Conservation (phyloP, 192 early-diverging fungal genomes). For the Umbelopsis isabellina region DNA sequence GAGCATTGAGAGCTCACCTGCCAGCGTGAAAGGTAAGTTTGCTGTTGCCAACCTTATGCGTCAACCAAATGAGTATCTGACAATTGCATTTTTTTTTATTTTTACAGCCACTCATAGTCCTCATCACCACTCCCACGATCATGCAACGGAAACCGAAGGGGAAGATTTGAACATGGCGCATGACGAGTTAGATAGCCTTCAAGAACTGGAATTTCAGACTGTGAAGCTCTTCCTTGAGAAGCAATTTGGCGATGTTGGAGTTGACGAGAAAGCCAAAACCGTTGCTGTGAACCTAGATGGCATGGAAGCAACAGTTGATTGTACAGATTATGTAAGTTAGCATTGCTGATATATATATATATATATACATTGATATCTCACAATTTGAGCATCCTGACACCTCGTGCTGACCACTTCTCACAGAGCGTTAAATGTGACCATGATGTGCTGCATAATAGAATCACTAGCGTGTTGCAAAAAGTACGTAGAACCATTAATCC, state of each 20-base stretch:
- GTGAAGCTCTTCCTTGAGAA: constrained; percentile 30
- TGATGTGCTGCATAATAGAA: constrained; percentile 30
- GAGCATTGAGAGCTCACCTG: constrained; percentile 85
- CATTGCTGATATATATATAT: not conserved
- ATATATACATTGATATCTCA: not conserved
- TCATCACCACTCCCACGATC: constrained; percentile 25
- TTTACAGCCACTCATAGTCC: constrained; percentile 14
- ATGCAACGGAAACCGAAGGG: constrained; percentile 12
- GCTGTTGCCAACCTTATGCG: not conserved
- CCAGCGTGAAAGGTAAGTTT: constrained; percentile 74
- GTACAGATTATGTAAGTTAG: constrained; percentile 34
- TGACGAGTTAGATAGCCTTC: not conserved
- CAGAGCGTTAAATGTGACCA: constrained; percentile 34
- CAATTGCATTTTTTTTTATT: not conserved
- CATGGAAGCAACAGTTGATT: constrained; percentile 30
- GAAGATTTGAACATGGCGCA: constrained; percentile 5
- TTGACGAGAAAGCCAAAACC: constrained; percentile 28
- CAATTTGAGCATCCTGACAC: not conserved
- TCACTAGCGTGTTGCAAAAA: constrained; percentile 29
- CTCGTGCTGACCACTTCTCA: not conserved
- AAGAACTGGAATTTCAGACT: constrained; percentile 31
- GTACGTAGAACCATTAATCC: constrained; percentile 33
- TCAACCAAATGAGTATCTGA: no score
- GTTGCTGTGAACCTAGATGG: constrained; percentile 30
- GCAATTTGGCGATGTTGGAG: constrained; percentile 32